Evolutionary conservation across 768 basidiomycete species (phyloP), one percentile per base, ranked within the genome.

Genomic region (Leucogyrophana mollusca): DNA sequence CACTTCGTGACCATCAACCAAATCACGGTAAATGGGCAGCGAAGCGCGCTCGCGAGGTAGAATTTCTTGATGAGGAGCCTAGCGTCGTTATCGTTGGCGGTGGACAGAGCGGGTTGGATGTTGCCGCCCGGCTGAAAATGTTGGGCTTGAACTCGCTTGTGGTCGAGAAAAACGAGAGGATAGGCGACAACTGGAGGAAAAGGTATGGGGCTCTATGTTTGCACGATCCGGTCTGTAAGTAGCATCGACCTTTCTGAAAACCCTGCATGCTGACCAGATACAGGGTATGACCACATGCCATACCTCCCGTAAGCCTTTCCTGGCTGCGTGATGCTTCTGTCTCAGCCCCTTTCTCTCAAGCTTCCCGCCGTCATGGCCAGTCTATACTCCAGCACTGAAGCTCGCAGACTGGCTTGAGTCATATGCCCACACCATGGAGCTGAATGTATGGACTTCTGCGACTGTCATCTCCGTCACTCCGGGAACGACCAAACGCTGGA

Each of bases 351-450:
- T 33, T 34, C 35, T 17, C 24, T 46, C 27, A 30, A 81, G 79
- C 18, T 83, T 82, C 62, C 83, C 82, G 4, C 52, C 72, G 1
- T 74, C 73, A 14, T 83, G 82, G 82, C 81, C 80, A 1, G 73
- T 78, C 4, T 83, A 70, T 40, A 70, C 73, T 3, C 80, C 82
- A 4, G 80, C 82, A 11, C 17, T 53, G 36, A 56, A 83, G 74
- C 61, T 87, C 11, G 85, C 83, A 0, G 77, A 80, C 49, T 86
- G 82, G 82, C 71, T 87, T 3, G 85, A 86, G 62, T 70, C 62
- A 46, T 87, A 85, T 56, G 82, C 80, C 1, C 71, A 78, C 9
- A 56, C 70, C 2, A 61, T 86, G 46, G 85, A 85, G 49, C 65
- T 87, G 43, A 79, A 83, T 53, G 73, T 82, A 4, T 85, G 84